These are phyloP conservation scores for Chamaenerion angustifolium DNA, from an alignment of 345 rosid species.

Conservation along the genomic window DNA sequence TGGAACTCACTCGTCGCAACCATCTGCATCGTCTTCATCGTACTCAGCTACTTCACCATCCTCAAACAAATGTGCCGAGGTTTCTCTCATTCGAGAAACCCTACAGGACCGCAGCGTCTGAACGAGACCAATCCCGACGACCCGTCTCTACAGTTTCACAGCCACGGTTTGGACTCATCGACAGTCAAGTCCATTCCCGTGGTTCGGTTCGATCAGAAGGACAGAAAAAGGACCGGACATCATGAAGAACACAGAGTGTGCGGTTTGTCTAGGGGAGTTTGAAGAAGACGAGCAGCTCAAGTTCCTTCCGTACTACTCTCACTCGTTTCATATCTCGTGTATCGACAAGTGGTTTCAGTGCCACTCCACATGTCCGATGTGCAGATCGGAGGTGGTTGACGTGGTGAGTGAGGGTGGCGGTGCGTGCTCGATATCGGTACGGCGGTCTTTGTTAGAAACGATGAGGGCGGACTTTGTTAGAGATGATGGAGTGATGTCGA, in stretches of 20 bases:
- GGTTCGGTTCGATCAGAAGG: slow-evolving; percentile 12
- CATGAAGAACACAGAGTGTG: slow-evolving; percentile 16
- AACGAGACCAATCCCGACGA: slow-evolving; percentile 8
- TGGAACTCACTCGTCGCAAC: slow-evolving; percentile 9
- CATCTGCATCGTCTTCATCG: slow-evolving; percentile 5
- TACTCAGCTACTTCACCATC: slow-evolving; percentile 12
- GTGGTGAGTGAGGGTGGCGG: not conserved
- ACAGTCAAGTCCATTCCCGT: slow-evolving; percentile 17
- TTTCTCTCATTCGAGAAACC: slow-evolving; percentile 5
- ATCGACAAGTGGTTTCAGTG: slow-evolving; percentile 28
- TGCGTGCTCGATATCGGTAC: slow-evolving; percentile 9
- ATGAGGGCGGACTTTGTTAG: slow-evolving; percentile 8
- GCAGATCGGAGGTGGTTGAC: slow-evolving; percentile 13
- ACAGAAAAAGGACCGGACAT: not conserved
- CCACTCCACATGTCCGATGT: slow-evolving; percentile 27
- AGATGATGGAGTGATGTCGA: not conserved
- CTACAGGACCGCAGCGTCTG: slow-evolving; percentile 5
- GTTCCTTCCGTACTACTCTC: slow-evolving; percentile 20
- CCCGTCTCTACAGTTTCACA: slow-evolving; percentile 6
- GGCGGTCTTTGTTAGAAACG: slow-evolving; percentile 5
- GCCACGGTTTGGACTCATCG: slow-evolving; percentile 19
- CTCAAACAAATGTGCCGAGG: slow-evolving; percentile 7
- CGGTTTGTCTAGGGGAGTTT: slow-evolving; percentile 30
- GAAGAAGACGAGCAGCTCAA: slow-evolving; percentile 26
- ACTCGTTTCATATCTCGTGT: slow-evolving; percentile 22